Percentiles rank a stretch among this genome's conserved stretches.
Evolutionary conservation across 345 rosid genomes (phyloP).

Genomic region (Dipteronia dyeriana): DNA sequence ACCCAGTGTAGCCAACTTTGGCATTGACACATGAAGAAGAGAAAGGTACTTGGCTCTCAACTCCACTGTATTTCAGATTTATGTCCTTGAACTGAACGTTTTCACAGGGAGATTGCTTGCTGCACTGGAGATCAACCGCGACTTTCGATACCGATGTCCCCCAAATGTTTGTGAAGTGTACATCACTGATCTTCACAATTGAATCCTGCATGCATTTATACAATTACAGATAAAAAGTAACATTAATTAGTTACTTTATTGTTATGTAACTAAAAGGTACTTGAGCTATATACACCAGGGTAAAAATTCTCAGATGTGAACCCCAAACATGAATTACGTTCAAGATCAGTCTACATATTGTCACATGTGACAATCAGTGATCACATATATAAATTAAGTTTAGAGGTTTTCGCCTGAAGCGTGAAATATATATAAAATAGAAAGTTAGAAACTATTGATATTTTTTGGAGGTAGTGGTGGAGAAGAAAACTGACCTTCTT

Average conservation of each 20-base stretch:
- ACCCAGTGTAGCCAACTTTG: constrained; percentile 26
- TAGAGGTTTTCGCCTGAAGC: too few species aligned
- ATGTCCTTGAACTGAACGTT: constrained; percentile 39
- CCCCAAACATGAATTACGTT: too few species aligned
- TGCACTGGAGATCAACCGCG: constrained; percentile 50
- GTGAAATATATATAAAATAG: too few species aligned
- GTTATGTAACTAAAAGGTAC: too few species aligned
- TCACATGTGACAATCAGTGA: too few species aligned
- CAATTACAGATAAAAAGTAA: not conserved
- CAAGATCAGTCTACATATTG: too few species aligned
- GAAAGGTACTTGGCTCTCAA: constrained; percentile 16
- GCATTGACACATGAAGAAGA: constrained; percentile 42
- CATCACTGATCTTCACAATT: constrained; percentile 42
- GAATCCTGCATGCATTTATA: constrained; percentile 43
- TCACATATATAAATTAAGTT: too few species aligned
- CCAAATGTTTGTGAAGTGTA: constrained; percentile 40
- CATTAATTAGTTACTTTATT: not conserved
- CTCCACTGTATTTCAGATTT: constrained; percentile 37
- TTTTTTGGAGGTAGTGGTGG: too few species aligned
- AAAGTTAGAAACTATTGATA: too few species aligned
- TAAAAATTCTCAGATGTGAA: too few species aligned
- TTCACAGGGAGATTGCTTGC: constrained; percentile 48
- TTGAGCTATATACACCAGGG: too few species aligned
- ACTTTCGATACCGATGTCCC: constrained; percentile 47
- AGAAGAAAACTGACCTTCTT: constrained; percentile 22